Evolutionary conservation across 352 stramenopile species (phyloP), one percentile per base, ranked within the genome.

Genomic region (Phytopythium kandeliae): DNA sequence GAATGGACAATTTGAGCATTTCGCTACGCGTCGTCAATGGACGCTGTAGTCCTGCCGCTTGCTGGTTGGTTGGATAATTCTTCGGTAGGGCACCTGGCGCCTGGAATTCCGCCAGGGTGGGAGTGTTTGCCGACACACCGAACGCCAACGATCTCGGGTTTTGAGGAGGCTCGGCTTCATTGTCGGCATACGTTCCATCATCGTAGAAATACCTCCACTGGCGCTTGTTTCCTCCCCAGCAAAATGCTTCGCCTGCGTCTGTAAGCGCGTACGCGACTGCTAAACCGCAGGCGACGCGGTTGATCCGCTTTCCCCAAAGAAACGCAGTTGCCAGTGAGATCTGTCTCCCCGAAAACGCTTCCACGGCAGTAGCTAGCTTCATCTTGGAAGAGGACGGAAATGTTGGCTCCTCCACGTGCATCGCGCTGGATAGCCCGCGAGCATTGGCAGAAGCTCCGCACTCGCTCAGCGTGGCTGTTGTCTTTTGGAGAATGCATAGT

Each of bases 141-240:
- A 31, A 4, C 9, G 12, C 22, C 24, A 21, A 19, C 24, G 22
- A 11, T 4, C 24, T 22, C 10, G 5, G 16, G 40, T 4, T 13
- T n/a, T 22, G 11, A 11, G 1, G 12, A 13, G 40, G 37, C 16
- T 58, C 22, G 28, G 17, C 25, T 44, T 46, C 51, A 13, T 44
- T 28, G 13, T 52, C 48, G 16, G 10, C 34, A 36, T 62, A 52
- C 1, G 69, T 79, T 5, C 25, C 38, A 22, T 74, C 57, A 35
- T 89, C 69, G 45, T 92, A 89, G 42, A 90, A 86, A 35, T 89
- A 90, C 28, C 60, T 55, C 81, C 81, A 92, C 40, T 66, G 58
- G 6, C 74, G 74, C 30, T 76, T 75, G 51, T 79, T 88, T 4
- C 79, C 82, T 24, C 82, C 82, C 82, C 82, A 92, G 48, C 75